These are phyloP conservation scores for Suillus spraguei DNA, from an alignment of 768 basidiomycete genomes.

Conservation along the genomic window DNA sequence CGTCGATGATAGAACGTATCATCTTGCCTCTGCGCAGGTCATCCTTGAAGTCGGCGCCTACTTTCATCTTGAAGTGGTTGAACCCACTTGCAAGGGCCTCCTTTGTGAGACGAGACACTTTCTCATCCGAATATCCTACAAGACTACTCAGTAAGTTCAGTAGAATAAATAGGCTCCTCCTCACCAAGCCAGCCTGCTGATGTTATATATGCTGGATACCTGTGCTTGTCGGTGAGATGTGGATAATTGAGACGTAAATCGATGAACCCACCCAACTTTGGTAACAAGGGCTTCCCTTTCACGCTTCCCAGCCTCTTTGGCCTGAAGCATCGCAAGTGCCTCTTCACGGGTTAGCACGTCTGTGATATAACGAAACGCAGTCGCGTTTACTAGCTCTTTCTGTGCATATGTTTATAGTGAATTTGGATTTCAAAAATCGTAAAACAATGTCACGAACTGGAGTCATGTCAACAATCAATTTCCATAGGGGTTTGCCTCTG, in stretches of 20 bases:
- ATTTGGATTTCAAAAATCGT: neutral
- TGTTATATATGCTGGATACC: constrained; percentile 94
- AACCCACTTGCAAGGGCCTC: constrained; percentile 87
- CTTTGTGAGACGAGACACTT: constrained; percentile 82
- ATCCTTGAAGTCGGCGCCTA: constrained; percentile 79
- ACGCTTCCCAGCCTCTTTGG: constrained; percentile 73
- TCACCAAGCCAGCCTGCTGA: constrained; percentile 89
- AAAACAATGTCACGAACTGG: constrained; percentile 44
- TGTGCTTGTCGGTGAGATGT: constrained; percentile 25
- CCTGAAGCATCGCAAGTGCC: constrained; percentile 80
- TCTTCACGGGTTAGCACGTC: constrained; percentile 93
- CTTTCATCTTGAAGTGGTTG: constrained; percentile 99
- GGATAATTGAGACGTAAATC: neutral
- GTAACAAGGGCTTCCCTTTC: constrained; percentile 77
- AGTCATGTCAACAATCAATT: constrained; percentile 89
- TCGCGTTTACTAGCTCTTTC: constrained; percentile 79
- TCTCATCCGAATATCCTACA: constrained; percentile 88
- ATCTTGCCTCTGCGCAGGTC: constrained; percentile 87
- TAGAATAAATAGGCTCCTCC: constrained; percentile 12
- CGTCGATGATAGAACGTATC: constrained; percentile 94
- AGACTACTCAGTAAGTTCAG: constrained; percentile 16
- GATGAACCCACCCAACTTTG: constrained; percentile 54
- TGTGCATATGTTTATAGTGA: constrained; percentile 26
- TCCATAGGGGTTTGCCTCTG: constrained; percentile 88
- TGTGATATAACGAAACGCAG: constrained; percentile 88